Percentiles rank a stretch among this genome's conserved stretches.
Conservation (phyloP, 805 yeast genomes). For the Saccharomycopsis olivae region DNA sequence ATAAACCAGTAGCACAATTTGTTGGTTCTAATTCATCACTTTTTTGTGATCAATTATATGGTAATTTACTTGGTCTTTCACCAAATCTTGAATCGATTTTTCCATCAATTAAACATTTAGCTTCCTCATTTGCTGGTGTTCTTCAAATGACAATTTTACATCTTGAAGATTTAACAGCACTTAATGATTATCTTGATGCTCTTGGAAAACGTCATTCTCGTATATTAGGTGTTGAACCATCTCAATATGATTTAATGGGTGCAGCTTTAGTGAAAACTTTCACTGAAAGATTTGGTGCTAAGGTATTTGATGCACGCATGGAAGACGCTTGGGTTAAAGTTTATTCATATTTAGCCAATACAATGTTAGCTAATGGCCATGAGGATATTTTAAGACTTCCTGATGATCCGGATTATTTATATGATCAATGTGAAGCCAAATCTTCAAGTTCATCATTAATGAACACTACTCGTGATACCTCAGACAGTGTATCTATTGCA, state of each 20-base stretch:
- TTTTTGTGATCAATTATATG: constrained; percentile 69
- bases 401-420: no score
- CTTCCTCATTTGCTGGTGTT: constrained; percentile 72
- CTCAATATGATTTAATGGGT: constrained; percentile 64
- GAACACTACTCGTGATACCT: no score
- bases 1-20: not conserved
- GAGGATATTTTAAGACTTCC: constrained; percentile 2
- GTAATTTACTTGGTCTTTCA: constrained; percentile 51
- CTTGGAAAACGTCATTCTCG: constrained; percentile 70
- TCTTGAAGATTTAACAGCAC: constrained; percentile 44
- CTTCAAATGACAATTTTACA: constrained; percentile 55
- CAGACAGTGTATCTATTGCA: no score
- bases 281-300: constrained; percentile 43
- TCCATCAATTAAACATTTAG: constrained; percentile 72
- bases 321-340: constrained; percentile 65
- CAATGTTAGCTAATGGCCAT: constrained; percentile 38
- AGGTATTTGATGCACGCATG: constrained; percentile 43
- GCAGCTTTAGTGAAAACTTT: constrained; percentile 59
- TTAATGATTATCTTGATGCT: constrained; percentile 50
- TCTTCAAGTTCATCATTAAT: no score
- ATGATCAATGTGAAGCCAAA: no score
- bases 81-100: constrained; percentile 52
- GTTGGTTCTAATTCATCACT: constrained; percentile 39
- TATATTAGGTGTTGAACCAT: constrained; percentile 61
- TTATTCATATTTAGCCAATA: constrained; percentile 58